These are phyloP conservation scores for Calonectria montana DNA, from an alignment of 2,329 filamentous ascomycete species.

Conservation along the genomic window DNA sequence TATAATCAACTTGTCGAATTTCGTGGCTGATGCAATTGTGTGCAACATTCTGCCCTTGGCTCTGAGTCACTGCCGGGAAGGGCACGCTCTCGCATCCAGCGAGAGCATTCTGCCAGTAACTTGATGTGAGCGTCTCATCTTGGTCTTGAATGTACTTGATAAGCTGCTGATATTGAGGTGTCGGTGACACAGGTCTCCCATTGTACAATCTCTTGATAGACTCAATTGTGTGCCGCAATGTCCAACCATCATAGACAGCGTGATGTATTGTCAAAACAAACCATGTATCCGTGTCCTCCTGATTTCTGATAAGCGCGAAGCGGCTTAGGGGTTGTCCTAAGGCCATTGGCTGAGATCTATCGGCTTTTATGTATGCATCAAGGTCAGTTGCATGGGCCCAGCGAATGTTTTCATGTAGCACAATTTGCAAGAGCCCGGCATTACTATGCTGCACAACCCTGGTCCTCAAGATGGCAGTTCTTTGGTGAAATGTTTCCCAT, in stretches of 20 bases:
- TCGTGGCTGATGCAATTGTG: neutral
- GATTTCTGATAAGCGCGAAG: neutral
- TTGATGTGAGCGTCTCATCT: neutral
- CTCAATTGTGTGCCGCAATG: conserved; percentile 29
- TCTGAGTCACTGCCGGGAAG: conserved; percentile 10
- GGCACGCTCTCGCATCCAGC: neutral
- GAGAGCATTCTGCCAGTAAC: conserved; percentile 14
- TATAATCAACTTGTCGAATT: neutral
- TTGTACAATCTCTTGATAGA: conserved; percentile 22
- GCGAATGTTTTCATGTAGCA: neutral
- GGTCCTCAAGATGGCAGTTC: conserved; percentile 53
- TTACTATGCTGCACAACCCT: neutral
- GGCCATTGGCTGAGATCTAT: conserved; percentile 2
- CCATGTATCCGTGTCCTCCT: neutral
- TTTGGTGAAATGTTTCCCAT: conserved; percentile 18
- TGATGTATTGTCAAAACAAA: conserved; percentile 45
- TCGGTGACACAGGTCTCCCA: neutral
- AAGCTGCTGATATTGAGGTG: conserved; percentile 4
- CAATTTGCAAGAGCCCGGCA: conserved; percentile 18
- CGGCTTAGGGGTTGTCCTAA: conserved; percentile 16
- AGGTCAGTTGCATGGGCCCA: neutral
- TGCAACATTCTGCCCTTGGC: neutral
- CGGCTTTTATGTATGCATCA: conserved; percentile 1
- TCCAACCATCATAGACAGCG: conserved; percentile 46
- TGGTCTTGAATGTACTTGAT: conserved; percentile 11